phyloP scores from a whole-genome alignment of 805 yeast genomes.

The Hanseniaspora lindneri region DNA sequence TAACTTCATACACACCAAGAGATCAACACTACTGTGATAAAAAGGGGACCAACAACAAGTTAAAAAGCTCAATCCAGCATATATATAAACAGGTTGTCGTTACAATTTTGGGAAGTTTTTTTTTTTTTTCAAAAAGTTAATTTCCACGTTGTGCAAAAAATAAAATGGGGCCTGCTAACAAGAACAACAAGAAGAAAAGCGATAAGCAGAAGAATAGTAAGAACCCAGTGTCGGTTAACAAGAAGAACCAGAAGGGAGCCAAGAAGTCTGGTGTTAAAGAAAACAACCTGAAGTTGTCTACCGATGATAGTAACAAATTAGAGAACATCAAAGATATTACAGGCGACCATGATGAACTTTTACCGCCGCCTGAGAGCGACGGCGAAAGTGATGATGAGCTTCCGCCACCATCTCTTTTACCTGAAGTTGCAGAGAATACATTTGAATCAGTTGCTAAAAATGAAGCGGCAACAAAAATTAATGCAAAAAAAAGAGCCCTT shows the following conservation, averaged over 20 bases:
- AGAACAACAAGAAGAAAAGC: not conserved
- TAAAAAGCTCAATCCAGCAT: no score
- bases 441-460: conserved; percentile 17
- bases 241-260: not conserved
- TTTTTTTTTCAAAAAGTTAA: no score
- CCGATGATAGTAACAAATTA: not conserved
- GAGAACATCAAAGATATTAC: not conserved
- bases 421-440: conserved; percentile 13
- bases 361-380: conserved; percentile 21
- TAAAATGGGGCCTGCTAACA: not conserved
- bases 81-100: no score
- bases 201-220: not conserved
- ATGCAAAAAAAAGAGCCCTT: conserved; percentile 18
- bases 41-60: no score
- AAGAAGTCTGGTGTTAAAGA: not conserved
- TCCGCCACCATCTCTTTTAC: conserved; percentile 30
- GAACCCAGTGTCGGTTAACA: not conserved
- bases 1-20: no score
- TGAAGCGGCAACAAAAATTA: conserved; percentile 12
- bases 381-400: conserved; percentile 20
- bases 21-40: no score
- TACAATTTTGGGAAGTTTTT: no score
- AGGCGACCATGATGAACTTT: not conserved
- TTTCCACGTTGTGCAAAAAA: no score
- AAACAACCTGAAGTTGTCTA: no score